These are phyloP conservation scores for Coemansia sp. DNA, from an alignment of 192 early-diverging fungal genomes.

Conservation along the genomic window DNA sequence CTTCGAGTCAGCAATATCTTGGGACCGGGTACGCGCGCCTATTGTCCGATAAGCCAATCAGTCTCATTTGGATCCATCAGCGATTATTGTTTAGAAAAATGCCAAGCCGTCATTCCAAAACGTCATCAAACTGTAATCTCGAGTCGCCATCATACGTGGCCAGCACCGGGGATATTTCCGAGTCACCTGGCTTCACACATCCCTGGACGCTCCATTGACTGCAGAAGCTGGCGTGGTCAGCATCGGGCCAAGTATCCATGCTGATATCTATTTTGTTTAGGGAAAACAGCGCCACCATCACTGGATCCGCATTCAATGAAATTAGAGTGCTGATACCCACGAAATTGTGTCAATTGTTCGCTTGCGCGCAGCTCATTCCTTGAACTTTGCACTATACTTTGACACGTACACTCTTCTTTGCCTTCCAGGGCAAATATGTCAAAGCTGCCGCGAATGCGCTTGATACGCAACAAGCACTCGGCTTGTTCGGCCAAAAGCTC, in stretches of 20 bases:
- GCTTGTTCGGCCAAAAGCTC: background rate
- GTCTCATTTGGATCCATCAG: background rate
- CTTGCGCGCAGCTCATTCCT: background rate
- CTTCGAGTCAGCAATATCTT: background rate
- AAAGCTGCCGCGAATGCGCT: conserved; percentile 21
- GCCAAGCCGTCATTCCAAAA: no score
- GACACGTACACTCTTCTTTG: conserved; percentile 17
- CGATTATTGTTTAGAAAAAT: background rate
- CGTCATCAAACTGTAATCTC: background rate
- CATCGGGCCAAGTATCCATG: conserved; percentile 3
- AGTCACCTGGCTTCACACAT: background rate
- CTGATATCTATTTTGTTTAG: conserved; percentile 3
- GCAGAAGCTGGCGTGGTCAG: background rate
- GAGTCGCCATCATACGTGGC: conserved; percentile 11
- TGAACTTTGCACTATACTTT: background rate
- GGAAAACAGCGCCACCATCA: background rate
- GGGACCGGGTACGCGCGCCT: background rate
- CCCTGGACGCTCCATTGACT: background rate
- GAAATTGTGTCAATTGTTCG: background rate
- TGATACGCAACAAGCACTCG: background rate
- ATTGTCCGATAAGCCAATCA: background rate
- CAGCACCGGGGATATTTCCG: background rate
- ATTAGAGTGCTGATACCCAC: background rate
- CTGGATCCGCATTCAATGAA: background rate
- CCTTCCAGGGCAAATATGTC: conserved; percentile 17